Base-by-base conservation (phyloP, 164 flowering plant genomes). In the Umbilicus rupestris region DNA sequence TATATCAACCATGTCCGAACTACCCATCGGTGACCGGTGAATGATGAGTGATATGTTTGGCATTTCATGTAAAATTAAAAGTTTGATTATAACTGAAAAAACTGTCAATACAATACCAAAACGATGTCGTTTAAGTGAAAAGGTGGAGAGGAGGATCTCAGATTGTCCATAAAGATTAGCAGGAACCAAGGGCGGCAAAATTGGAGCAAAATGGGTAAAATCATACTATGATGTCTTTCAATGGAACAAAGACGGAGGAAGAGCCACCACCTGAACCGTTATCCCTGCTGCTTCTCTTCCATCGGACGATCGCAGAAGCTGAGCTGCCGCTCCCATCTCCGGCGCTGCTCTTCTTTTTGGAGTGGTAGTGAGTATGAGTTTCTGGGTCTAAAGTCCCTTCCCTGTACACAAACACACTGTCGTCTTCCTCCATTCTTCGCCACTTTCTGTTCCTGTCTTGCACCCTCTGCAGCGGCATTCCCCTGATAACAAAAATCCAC, bases 371-470 rank as follows among this genome's bases (percentile, higher is more conserved):
- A 52, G 5, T 26, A 28, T 52, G 59, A 24, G 59, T 52, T 24
- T 15, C 59, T 14, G 59, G 31, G 28, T 26, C 59, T 11, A 52
- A 10, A 1, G 59, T 52, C 59, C 59, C 59, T 11, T 52, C 55
- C 55, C 55, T 49, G 26, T 49, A 49, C 10, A 49, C 55, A 24
- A 52, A 52, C 59, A 52, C 14, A 28, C 59, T 52, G 31, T 52
- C 59, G 1, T 52, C 59, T 11, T 52, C 59, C 5, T 52, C 59
- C 59, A 52, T 52, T 26, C 14, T 52, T 26, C 59, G 16, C 59
- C 59, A 52, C 59, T 52, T 52, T 31, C 30, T 52, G 31, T 26
- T 52, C 59, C 59, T 24, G 16, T 52, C 59, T 52, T 52, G 59
- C 31, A 26, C 31, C 26, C 59, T 52, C 1, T 52, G 59, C 17